phyloP scores from a whole-genome alignment of 352 stramenopile genomes.

The Phytopythium aichiense region DNA sequence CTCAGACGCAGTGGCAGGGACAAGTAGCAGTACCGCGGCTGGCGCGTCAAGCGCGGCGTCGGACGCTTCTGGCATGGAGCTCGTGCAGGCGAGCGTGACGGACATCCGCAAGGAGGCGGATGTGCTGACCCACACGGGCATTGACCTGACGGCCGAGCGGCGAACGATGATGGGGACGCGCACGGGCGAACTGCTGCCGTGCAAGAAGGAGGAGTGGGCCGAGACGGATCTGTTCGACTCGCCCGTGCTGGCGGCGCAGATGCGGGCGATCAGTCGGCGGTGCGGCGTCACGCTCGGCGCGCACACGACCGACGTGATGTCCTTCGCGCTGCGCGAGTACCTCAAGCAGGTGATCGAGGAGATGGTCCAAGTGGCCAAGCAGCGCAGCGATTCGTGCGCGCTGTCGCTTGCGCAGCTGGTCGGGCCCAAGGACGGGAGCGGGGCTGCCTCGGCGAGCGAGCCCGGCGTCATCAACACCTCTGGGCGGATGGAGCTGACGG shows the following conservation, averaged over 20 bases:
- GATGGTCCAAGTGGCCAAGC: constrained; percentile 79
- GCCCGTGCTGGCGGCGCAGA: constrained; percentile 49
- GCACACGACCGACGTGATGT: constrained; percentile 74
- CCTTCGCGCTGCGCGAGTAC: constrained; percentile 80
- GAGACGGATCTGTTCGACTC: constrained; percentile 83
- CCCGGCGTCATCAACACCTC: background rate
- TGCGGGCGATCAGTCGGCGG: constrained; percentile 43
- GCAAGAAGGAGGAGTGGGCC: constrained; percentile 74
- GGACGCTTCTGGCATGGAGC: constrained; percentile 41
- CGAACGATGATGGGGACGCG: constrained; percentile 71
- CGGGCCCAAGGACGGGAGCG: constrained; percentile 21
- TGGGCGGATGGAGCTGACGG: constrained; percentile 47
- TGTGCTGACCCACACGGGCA: constrained; percentile 79
- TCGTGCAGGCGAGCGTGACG: constrained; percentile 53
- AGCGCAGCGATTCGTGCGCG: constrained; percentile 52
- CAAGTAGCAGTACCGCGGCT: background rate
- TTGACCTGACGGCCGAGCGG: constrained; percentile 70
- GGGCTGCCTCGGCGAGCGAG: background rate
- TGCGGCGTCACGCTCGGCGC: constrained; percentile 48
- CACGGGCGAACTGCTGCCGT: constrained; percentile 48
- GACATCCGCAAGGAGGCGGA: constrained; percentile 83
- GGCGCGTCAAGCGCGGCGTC: constrained; percentile 1
- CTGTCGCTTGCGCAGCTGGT: constrained; percentile 47
- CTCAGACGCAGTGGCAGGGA: constrained; percentile 24
- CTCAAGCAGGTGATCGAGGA: constrained; percentile 85